These are phyloP conservation scores for Macadamia integrifolia DNA, from an alignment of 164 flowering plant genomes.

Conservation along the genomic window DNA sequence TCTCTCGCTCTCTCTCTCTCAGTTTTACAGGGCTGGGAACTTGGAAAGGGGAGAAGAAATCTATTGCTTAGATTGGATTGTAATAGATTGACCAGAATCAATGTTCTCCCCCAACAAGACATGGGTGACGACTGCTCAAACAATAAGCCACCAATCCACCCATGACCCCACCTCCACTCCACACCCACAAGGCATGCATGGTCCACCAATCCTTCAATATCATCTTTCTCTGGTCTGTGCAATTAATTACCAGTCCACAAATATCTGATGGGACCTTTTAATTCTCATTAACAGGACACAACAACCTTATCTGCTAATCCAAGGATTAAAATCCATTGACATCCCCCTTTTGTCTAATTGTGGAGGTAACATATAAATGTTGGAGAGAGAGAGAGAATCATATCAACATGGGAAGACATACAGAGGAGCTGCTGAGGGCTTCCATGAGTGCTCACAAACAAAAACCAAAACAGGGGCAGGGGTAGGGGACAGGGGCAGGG, in stretches of 20 bases:
- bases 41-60: no score
- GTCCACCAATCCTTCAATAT: no score
- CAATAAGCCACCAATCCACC: background rate
- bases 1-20: no score
- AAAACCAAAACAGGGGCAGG: background rate
- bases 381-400: conserved; percentile 1
- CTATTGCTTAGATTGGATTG: background rate
- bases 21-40: no score
- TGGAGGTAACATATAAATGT: background rate
- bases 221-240: no score
- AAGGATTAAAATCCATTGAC: no score
- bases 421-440: background rate
- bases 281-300: no score
- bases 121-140: background rate
- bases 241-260: no score
- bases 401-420: background rate
- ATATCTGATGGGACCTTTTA: no score
- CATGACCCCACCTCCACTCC: background rate
- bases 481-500: no score
- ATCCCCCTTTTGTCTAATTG: no score
- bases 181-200: background rate
- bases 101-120: conserved; percentile 32
- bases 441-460: background rate
- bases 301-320: no score
- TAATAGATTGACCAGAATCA: conserved; percentile 30